Evolutionary conservation across 2,329 filamentous ascomycete genomes (phyloP).

Genomic region (Pseudocercospora fijiensis): DNA sequence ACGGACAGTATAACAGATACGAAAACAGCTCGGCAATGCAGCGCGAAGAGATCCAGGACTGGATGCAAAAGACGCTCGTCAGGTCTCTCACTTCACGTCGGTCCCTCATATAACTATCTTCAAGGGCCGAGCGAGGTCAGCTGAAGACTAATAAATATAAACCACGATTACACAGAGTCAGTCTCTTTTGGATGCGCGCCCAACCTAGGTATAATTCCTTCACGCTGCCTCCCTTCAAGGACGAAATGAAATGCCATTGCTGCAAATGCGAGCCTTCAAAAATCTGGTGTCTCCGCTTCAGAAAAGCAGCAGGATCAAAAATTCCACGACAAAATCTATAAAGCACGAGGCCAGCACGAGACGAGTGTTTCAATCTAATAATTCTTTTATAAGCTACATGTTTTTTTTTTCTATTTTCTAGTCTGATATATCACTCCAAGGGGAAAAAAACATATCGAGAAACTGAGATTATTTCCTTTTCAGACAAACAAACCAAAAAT

Average conservation of each 20-base stretch:
- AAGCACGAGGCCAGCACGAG: not conserved
- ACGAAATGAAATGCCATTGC: no score
- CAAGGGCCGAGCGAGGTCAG: not conserved
- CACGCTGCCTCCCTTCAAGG: no score
- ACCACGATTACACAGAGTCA: no score
- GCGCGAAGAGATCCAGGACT: not conserved
- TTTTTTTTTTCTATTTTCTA: not conserved
- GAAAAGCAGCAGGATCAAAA: no score
- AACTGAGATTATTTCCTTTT: not conserved
- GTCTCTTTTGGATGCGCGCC: no score
- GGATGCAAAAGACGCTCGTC: not conserved
- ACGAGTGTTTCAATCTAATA: no score
- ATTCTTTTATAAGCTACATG: not conserved
- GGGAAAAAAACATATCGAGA: not conserved
- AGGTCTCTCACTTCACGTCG: not conserved
- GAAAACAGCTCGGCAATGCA: not conserved
- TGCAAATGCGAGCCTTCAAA: no score
- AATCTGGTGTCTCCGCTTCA: no score
- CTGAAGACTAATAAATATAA: not conserved
- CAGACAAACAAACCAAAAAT: no score
- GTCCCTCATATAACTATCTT: not conserved
- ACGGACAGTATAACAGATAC: not conserved
- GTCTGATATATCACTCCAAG: not conserved
- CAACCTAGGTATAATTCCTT: no score
- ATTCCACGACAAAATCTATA: no score